Evolutionary conservation across 768 basidiomycete species (phyloP).

Genomic region (Mycena rebaudengoi): DNA sequence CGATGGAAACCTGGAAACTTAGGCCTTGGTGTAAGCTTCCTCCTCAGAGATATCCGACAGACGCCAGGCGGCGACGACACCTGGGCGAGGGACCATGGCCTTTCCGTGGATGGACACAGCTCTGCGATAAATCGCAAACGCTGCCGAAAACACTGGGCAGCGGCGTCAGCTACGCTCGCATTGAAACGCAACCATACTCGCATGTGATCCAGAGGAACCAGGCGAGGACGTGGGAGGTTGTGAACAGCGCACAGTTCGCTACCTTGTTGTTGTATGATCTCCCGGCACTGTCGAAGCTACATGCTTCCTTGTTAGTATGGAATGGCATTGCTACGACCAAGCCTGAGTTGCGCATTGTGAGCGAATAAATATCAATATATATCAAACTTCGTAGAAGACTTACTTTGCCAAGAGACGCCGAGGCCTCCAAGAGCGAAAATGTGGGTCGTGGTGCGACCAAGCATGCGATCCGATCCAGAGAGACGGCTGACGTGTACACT

Average conservation of each 20-base stretch:
- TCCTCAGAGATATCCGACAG: neutral
- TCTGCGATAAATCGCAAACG: constrained; percentile 10
- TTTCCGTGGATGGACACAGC: constrained; percentile 12
- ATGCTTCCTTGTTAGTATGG: neutral
- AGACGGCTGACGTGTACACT: constrained; percentile 6
- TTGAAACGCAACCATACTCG: neutral
- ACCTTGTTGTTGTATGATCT: neutral
- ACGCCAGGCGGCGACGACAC: neutral
- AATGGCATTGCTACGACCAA: neutral
- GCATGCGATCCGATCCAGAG: neutral
- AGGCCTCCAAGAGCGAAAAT: constrained; percentile 3
- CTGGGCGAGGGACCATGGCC: neutral
- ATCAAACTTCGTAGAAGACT: neutral
- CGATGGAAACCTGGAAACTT: too few relatives aligned
- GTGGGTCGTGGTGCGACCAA: constrained; percentile 11
- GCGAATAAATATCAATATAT: neutral
- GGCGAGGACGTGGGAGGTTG: neutral
- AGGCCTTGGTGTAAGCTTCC: too few relatives aligned
- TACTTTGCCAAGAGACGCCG: constrained; percentile 11
- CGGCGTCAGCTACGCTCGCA: neutral
- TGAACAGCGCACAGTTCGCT: neutral
- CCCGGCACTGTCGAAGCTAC: neutral
- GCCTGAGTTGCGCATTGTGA: neutral
- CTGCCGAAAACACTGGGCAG: constrained; percentile 11
- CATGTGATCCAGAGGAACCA: constrained; percentile 14